These are phyloP conservation scores for Diaporthe sp. DNA, from an alignment of 2,329 filamentous ascomycete species.

Conservation along the genomic window DNA sequence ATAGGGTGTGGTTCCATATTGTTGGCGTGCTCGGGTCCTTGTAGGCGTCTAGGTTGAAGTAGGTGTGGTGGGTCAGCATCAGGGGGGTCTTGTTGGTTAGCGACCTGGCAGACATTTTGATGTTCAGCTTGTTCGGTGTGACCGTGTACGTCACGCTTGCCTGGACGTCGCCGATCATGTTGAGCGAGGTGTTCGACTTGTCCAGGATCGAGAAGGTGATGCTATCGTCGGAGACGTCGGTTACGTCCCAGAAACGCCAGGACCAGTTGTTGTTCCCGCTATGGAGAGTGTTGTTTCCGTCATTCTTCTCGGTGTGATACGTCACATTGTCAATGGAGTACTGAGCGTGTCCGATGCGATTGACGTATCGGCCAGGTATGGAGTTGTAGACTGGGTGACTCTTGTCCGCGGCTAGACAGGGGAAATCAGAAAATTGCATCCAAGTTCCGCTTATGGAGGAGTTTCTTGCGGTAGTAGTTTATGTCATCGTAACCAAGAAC, in stretches of 20 bases:
- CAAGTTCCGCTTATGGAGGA: not conserved
- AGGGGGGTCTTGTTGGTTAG: conserved; percentile 66
- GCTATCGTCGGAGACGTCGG: conserved; percentile 65
- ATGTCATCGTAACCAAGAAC: conserved; percentile 76
- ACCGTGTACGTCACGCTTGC: conserved; percentile 75
- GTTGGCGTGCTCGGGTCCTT: conserved; percentile 68
- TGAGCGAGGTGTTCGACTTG: conserved; percentile 67
- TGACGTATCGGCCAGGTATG: conserved; percentile 75
- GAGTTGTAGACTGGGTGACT: conserved; percentile 73
- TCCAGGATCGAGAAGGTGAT: conserved; percentile 78
- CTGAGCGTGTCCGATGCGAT: conserved; percentile 72
- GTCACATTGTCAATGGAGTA: conserved; percentile 67
- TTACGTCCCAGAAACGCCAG: conserved; percentile 74
- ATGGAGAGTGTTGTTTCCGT: conserved; percentile 68
- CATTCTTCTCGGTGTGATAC: conserved; percentile 69
- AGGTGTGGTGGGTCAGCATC: conserved; percentile 76
- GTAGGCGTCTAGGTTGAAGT: conserved; percentile 79
- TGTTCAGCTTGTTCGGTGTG: conserved; percentile 68
- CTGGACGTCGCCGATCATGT: conserved; percentile 73
- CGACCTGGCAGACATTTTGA: conserved; percentile 71
- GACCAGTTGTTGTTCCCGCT: conserved; percentile 74
- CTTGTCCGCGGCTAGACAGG: conserved; percentile 55
- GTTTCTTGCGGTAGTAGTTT: conserved; percentile 64
- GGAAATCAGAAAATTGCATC: not conserved
- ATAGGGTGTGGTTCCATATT: conserved; percentile 74